Evolutionary conservation across 108 stramenopile genomes (phyloP).

Genomic region (Skeletonema costatum): DNA sequence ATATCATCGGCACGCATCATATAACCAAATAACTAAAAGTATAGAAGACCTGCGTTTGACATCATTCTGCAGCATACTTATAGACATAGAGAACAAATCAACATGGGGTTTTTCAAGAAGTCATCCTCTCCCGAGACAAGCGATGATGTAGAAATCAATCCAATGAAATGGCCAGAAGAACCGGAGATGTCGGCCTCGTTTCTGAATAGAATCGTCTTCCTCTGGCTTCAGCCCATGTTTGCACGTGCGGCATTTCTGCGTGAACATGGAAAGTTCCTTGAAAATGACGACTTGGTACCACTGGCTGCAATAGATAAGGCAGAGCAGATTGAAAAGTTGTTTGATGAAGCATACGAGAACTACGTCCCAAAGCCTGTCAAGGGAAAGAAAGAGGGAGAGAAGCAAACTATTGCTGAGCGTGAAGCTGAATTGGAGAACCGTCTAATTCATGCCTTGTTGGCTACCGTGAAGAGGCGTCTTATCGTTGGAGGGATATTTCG

Average conservation of each 20-base stretch:
- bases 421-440: conserved; percentile 39
- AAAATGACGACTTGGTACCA: conserved; percentile 64
- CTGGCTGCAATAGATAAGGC: conserved; percentile 57
- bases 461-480: conserved; percentile 57
- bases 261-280: conserved; percentile 40
- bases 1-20: too few species aligned
- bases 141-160: conserved; percentile 6
- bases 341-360: conserved; percentile 55
- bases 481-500: conserved; percentile 58
- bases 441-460: conserved; percentile 36
- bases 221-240: conserved; percentile 75
- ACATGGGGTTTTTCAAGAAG: conserved; percentile 3
- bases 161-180: conserved; percentile 28
- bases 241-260: conserved; percentile 52
- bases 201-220: conserved; percentile 49
- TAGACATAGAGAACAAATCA: background rate
- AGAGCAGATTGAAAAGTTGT: conserved; percentile 42
- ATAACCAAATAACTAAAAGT: too few species aligned
- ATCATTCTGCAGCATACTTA: too few species aligned
- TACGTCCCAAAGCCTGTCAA: conserved; percentile 34
- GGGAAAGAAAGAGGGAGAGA: background rate
- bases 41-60: too few species aligned
- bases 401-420: conserved; percentile 1
- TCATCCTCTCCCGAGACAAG: background rate
- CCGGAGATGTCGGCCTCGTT: conserved; percentile 62